A percentile compares a stretch with the other conserved stretches of the same genome.
These are phyloP conservation scores for Cyclanthera cordifolia DNA, from an alignment of 306 rosid genomes.

Conservation along the genomic window DNA sequence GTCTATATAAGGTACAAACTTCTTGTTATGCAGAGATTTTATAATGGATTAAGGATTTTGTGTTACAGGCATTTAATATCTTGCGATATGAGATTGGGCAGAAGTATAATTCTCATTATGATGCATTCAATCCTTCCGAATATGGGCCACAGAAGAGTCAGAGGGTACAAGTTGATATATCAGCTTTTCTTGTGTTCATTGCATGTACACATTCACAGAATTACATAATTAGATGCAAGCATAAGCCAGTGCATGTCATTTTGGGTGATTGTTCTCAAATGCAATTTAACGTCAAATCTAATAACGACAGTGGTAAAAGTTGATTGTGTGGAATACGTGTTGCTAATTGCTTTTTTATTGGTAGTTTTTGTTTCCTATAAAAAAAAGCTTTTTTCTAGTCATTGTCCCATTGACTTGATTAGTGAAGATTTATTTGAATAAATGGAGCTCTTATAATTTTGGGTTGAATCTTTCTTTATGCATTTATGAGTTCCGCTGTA, in stretches of 20 bases:
- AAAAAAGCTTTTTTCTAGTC: not conserved
- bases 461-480: not conserved
- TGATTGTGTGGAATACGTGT: not conserved
- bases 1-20: slow-evolving; percentile 9
- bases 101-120: slow-evolving; percentile 67
- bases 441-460: not conserved
- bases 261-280: not conserved
- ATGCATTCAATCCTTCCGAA: slow-evolving; percentile 41
- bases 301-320: not conserved
- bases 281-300: not conserved
- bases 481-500: not conserved
- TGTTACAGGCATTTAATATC: slow-evolving; percentile 80
- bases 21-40: slow-evolving; percentile 32
- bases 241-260: not conserved
- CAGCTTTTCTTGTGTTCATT: not conserved
- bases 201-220: not conserved
- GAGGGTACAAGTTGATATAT: not conserved
- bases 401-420: not conserved
- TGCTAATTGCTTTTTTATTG: not conserved
- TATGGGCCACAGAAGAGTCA: slow-evolving; percentile 59
- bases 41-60: slow-evolving; percentile 28
- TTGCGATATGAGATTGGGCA: slow-evolving; percentile 76
- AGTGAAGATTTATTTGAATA: not conserved
- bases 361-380: no score
- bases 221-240: not conserved